Percentiles rank a stretch among this genome's conserved stretches.
Evolutionary conservation across 2,329 filamentous ascomycete genomes (phyloP).

Genomic region (Aspergillaceae sp.): DNA sequence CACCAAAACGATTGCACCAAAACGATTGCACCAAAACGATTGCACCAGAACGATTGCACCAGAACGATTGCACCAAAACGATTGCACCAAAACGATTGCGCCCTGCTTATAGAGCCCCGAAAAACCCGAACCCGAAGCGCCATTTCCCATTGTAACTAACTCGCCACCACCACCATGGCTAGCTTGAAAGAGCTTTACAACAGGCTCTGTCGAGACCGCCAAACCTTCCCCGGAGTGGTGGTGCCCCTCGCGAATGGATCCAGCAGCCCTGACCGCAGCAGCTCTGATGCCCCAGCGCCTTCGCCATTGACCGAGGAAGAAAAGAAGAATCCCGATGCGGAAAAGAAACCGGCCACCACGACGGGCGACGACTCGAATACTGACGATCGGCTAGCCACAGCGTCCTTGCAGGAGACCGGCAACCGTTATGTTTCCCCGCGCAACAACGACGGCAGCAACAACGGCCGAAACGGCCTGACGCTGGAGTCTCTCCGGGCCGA

Average conservation of each 20-base stretch:
- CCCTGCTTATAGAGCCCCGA: too few species aligned
- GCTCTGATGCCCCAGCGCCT: slow-evolving; percentile 30
- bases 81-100: too few species aligned
- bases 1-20: too few species aligned
- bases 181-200: slow-evolving; percentile 40
- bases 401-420: slow-evolving; percentile 32
- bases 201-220: slow-evolving; percentile 38
- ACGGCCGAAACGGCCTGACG: slow-evolving; percentile 40
- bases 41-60: too few species aligned
- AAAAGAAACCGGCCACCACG: slow-evolving; percentile 1
- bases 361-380: slow-evolving; percentile 18
- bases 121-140: too few species aligned
- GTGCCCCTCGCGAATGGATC: slow-evolving; percentile 36
- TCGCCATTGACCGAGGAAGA: too few species aligned
- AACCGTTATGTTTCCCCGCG: slow-evolving; percentile 24
- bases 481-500: slow-evolving; percentile 62
- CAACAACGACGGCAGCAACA: slow-evolving; percentile 9
- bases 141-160: too few species aligned
- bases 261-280: too few species aligned
- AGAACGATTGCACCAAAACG: too few species aligned
- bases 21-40: too few species aligned
- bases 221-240: slow-evolving; percentile 43
- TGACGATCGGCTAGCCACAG: slow-evolving; percentile 15
- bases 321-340: background rate
- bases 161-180: slow-evolving; percentile 15